Conservation (phyloP, 2,329 filamentous ascomycete species). For the Celoporthe dispersa region DNA sequence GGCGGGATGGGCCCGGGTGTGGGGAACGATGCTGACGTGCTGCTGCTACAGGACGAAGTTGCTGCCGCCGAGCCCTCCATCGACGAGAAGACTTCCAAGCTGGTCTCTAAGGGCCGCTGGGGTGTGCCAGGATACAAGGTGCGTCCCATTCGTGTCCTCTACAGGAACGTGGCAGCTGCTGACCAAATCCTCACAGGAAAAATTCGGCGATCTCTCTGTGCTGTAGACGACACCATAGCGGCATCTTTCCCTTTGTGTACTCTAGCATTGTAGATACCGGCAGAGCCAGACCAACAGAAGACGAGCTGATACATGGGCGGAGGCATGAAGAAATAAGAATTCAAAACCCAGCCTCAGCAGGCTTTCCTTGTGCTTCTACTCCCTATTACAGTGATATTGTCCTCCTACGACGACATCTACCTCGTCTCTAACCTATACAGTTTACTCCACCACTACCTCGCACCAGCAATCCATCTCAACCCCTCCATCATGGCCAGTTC, state of each 20-base stretch:
- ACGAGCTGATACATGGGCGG: constrained; percentile 27
- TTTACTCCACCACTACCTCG: not conserved
- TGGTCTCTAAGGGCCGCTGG: constrained; percentile 98
- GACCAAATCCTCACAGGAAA: constrained; percentile 71
- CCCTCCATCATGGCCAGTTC: constrained; percentile 49
- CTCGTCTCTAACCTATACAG: not conserved
- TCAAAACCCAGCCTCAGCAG: constrained; percentile 12
- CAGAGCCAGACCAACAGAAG: constrained; percentile 35
- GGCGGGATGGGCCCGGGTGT: constrained; percentile 19
- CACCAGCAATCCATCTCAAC: constrained; percentile 44
- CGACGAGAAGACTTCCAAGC: constrained; percentile 92
- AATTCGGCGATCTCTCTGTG: constrained; percentile 95
- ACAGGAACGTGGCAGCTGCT: constrained; percentile 42
- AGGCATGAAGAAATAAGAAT: constrained; percentile 15
- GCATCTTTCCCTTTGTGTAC: constrained; percentile 61
- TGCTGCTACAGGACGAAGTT: constrained; percentile 78
- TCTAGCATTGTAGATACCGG: constrained; percentile 75
- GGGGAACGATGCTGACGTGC: constrained; percentile 36
- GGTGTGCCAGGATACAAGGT: constrained; percentile 99
- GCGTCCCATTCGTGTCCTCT: constrained; percentile 42
- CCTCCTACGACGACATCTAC: too few species aligned
- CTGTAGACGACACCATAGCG: constrained; percentile 67
- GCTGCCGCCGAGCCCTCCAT: constrained; percentile 93
- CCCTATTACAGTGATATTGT: not conserved
- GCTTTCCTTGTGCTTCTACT: not conserved